Percentiles rank a stretch among this genome's conserved stretches.
These are phyloP conservation scores for Carallia brachiata DNA, from an alignment of 345 rosid genomes.

Conservation along the genomic window DNA sequence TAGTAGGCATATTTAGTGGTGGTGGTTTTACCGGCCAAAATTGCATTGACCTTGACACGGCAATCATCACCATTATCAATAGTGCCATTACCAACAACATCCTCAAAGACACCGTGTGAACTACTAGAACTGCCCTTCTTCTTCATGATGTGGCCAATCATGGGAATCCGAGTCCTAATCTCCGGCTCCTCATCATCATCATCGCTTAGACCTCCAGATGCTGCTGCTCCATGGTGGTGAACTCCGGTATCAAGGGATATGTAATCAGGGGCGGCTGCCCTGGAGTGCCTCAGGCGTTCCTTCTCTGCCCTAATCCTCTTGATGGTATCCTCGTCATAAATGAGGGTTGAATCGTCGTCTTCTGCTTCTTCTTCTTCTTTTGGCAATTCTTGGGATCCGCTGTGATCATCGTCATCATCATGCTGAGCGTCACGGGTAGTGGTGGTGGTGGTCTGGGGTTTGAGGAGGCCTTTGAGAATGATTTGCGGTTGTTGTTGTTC, in stretches of 20 bases:
- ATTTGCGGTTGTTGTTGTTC: constrained; percentile 41
- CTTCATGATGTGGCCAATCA: constrained; percentile 44
- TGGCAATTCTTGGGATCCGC: neutral
- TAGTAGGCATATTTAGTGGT: no score
- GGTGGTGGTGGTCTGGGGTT: constrained; percentile 22
- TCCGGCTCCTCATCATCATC: constrained; percentile 52
- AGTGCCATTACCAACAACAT: constrained; percentile 13
- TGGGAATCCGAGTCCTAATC: constrained; percentile 52
- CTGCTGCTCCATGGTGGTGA: constrained; percentile 31
- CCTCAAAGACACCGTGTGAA: constrained; percentile 69
- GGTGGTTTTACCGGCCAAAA: no score
- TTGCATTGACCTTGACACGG: neutral
- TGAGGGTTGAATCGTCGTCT: constrained; percentile 16
- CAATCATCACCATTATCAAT: constrained; percentile 22
- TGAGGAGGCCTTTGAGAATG: constrained; percentile 54
- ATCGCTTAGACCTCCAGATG: constrained; percentile 62
- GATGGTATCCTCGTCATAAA: constrained; percentile 54
- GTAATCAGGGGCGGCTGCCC: constrained; percentile 63
- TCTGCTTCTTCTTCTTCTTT: constrained; percentile 20
- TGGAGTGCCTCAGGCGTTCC: constrained; percentile 60
- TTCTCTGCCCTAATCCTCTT: constrained; percentile 65
- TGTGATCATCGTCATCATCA: no score
- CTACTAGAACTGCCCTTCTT: constrained; percentile 31
- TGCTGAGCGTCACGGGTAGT: neutral
- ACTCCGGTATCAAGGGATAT: constrained; percentile 66